Evolutionary conservation across 73 alveolate genomes (phyloP).

Genomic region (Durusdinium trenchii): DNA sequence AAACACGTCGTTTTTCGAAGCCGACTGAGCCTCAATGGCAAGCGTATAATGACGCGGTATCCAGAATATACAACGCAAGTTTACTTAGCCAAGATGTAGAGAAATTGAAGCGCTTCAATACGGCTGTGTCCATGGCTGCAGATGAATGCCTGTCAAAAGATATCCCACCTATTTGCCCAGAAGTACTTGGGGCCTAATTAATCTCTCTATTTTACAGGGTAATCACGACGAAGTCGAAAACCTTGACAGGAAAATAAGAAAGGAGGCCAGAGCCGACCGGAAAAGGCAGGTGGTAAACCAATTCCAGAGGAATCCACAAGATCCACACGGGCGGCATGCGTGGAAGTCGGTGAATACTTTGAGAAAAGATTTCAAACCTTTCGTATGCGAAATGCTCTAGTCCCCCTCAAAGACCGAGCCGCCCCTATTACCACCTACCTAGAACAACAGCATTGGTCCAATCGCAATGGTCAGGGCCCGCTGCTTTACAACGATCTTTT

Average conservation of each 20-base stretch:
- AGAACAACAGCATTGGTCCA: not conserved
- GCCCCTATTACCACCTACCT: slow-evolving; percentile 12
- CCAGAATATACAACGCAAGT: no score
- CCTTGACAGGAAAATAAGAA: not conserved
- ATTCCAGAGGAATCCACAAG: not conserved
- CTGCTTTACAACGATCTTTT: not conserved
- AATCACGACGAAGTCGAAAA: not conserved
- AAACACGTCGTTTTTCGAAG: no score
- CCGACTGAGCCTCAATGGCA: no score
- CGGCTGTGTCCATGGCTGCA: not conserved
- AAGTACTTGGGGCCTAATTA: not conserved
- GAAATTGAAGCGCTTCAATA: not conserved
- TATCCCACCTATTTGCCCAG: not conserved
- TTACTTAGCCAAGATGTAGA: not conserved
- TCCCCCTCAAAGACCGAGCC: slow-evolving; percentile 32
- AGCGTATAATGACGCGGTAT: no score
- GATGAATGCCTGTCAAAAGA: not conserved
- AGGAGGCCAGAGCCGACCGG: not conserved
- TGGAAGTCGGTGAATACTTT: not conserved
- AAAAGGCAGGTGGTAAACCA: not conserved
- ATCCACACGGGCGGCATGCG: slow-evolving; percentile 13
- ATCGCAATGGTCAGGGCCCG: not conserved
- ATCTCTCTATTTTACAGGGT: not conserved
- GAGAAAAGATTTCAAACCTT: no score
- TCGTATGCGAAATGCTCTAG: not conserved